Percentiles rank a stretch among this genome's conserved stretches.
Conservation (phyloP, 1,139 yeast genomes). For the Blastobotrys serpentis region DNA sequence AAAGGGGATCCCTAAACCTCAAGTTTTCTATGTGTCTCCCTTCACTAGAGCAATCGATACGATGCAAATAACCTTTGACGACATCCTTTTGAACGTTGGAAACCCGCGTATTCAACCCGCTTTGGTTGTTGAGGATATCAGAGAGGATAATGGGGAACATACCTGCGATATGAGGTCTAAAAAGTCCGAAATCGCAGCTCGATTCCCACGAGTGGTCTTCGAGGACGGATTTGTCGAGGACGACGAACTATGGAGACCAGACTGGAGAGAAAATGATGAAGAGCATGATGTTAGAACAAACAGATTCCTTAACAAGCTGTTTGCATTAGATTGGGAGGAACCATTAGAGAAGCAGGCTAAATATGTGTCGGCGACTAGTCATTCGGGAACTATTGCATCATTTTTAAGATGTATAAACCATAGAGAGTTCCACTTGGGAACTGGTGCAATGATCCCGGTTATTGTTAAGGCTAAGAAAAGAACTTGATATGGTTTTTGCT, state of each 20-base stretch:
- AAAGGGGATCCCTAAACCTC: conserved; percentile 55
- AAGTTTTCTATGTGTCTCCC: conserved; percentile 60
- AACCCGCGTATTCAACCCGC: conserved; percentile 35
- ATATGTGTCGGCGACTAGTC: conserved; percentile 56
- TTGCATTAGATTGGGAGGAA: conserved; percentile 33
- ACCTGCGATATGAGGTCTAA: conserved; percentile 62
- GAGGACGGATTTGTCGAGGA: conserved; percentile 51
- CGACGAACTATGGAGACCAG: conserved; percentile 46
- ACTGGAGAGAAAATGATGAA: conserved; percentile 47
- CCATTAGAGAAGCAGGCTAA: conserved; percentile 32
- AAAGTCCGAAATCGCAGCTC: conserved; percentile 41
- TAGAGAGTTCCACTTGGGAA: conserved; percentile 54
- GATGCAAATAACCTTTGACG: conserved; percentile 57
- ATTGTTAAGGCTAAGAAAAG: conserved; percentile 38
- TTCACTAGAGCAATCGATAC: conserved; percentile 63
- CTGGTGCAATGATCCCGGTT: conserved; percentile 68
- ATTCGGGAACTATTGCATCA: conserved; percentile 60
- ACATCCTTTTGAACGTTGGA: conserved; percentile 30
- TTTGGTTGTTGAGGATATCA: conserved; percentile 51
- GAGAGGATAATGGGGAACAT: conserved; percentile 70
- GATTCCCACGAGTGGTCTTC: conserved; percentile 39
- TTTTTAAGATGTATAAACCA: conserved; percentile 55
- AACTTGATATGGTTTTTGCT: no score
- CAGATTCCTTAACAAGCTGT: conserved; percentile 50
- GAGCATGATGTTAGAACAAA: conserved; percentile 54